Conservation (phyloP, 257 asterid species). For the Solanum acaule region DNA sequence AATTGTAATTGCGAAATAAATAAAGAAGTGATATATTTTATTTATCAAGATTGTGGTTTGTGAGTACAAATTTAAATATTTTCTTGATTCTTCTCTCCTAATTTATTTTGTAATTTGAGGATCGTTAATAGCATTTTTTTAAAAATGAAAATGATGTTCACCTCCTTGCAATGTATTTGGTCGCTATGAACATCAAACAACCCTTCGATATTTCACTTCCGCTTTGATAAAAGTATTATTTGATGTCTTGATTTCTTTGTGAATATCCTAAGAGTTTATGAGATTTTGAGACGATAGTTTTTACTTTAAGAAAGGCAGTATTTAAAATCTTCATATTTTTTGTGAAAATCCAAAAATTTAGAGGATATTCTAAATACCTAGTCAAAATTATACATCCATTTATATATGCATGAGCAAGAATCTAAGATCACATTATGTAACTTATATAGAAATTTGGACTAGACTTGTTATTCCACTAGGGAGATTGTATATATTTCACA, state of each 20-base stretch:
- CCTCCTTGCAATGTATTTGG: background rate
- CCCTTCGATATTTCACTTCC: background rate
- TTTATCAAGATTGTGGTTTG: background rate
- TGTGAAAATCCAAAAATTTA: background rate
- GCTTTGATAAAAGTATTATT: background rate
- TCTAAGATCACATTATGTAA: background rate
- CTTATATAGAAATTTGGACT: no score
- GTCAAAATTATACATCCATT: background rate
- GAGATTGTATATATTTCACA: background rate
- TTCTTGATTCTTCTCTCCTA: background rate
- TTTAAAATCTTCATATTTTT: no score
- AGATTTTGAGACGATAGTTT: background rate
- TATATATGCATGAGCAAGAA: background rate
- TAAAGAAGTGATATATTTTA: background rate
- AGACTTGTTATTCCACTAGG: background rate
- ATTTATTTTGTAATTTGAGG: background rate
- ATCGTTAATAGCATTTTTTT: background rate
- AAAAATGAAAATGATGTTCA: background rate
- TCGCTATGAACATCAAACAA: background rate
- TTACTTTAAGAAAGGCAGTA: background rate
- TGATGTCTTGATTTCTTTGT: background rate
- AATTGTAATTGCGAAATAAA: no score
- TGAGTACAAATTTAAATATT: accelerated
- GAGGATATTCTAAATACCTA: no score
- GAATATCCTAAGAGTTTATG: background rate